Percentiles rank a stretch among this genome's conserved stretches.
phyloP scores from a whole-genome alignment of 202 grass and related monocot genomes.

The Zoysia matrella region DNA sequence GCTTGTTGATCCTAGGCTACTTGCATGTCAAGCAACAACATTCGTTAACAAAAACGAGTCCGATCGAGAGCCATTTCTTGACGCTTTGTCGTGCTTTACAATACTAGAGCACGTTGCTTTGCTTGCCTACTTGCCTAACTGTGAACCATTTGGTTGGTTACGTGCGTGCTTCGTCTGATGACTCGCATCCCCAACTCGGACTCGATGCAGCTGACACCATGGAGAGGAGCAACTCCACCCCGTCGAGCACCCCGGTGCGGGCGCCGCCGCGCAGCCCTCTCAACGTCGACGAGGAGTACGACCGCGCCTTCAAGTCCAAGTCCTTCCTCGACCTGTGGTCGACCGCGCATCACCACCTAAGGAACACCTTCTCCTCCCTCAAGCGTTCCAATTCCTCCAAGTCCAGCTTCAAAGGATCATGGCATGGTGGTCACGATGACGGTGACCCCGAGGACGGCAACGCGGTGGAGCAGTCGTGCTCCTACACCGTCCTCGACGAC shows the following conservation, averaged over 20 bases:
- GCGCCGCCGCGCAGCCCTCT: no score
- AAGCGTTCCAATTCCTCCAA: neutral
- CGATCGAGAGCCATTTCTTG: conserved; percentile 33
- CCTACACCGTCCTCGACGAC: no score
- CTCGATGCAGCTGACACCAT: no score
- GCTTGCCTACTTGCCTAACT: neutral
- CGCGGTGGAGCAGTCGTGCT: conserved; percentile 9
- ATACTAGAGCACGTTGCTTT: neutral
- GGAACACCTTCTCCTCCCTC: conserved; percentile 26
- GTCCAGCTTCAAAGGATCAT: neutral
- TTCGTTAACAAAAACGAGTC: neutral
- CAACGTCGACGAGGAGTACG: no score
- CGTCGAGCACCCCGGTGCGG: no score
- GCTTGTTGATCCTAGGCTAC: neutral
- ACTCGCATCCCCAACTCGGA: no score
- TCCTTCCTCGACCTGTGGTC: no score
- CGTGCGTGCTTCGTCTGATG: no score
- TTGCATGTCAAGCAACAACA: conserved; percentile 45
- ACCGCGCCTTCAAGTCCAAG: no score
- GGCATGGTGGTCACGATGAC: neutral
- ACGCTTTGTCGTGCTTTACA: conserved; percentile 20
- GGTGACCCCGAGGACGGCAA: neutral
- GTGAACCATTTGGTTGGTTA: no score
- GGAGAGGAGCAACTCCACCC: no score
- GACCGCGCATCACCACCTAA: conserved; percentile 58